phyloP scores from a whole-genome alignment of 2,329 filamentous ascomycete species.

The Colletotrichum orchidophilum region DNA sequence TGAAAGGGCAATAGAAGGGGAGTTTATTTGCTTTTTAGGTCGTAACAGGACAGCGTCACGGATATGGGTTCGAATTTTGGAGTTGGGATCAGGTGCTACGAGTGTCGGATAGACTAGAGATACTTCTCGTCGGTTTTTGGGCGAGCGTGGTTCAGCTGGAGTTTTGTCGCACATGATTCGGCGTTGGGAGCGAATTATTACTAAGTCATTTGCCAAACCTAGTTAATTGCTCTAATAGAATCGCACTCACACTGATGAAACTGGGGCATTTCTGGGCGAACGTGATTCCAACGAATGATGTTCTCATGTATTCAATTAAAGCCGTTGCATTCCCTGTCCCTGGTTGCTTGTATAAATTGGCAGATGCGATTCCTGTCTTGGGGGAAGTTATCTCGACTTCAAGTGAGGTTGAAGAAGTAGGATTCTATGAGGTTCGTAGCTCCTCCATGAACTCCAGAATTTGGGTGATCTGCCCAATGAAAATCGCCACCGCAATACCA shows the following conservation, averaged over 20 bases:
- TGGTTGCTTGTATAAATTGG: background rate
- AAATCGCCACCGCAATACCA: constrained; percentile 23
- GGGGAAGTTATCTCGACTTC: background rate
- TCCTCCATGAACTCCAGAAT: constrained; percentile 33
- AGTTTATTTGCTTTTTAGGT: constrained; percentile 10
- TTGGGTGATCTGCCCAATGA: constrained; percentile 16
- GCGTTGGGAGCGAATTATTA: background rate
- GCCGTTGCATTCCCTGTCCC: too few species aligned
- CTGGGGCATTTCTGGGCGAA: too few species aligned
- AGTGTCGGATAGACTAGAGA: constrained; percentile 16
- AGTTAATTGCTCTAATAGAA: constrained; percentile 24
- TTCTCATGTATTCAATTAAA: background rate
- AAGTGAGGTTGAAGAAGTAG: background rate
- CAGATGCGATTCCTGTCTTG: background rate
- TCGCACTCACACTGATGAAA: background rate
- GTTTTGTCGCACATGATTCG: constrained; percentile 15
- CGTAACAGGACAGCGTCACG: constrained; percentile 10
- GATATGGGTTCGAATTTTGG: background rate
- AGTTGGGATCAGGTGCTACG: background rate
- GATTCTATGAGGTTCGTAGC: constrained; percentile 24
- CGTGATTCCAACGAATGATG: background rate
- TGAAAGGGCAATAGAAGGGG: constrained; percentile 18
- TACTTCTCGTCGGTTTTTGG: constrained; percentile 12
- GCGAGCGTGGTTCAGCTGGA: constrained; percentile 5
- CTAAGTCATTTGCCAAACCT: background rate